phyloP scores from a whole-genome alignment of 345 rosid genomes.

The Euphorbia lathyris region DNA sequence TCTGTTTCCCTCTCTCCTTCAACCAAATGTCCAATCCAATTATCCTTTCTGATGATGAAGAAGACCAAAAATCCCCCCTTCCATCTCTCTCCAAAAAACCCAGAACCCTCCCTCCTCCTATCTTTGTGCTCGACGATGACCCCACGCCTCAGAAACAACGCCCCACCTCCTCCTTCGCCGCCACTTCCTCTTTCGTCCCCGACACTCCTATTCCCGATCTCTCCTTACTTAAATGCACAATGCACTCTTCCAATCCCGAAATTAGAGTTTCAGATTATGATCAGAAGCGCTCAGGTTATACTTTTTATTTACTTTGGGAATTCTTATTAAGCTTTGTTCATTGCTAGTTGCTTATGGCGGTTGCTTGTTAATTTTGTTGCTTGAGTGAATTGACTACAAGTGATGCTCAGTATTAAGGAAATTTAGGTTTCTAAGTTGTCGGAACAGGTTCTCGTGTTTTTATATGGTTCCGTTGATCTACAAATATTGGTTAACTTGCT shows the following conservation, averaged over 20 bases:
- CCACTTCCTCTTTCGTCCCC: conserved; percentile 45
- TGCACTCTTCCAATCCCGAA: conserved; percentile 15
- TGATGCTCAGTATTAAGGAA: not conserved
- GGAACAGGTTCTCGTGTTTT: not conserved
- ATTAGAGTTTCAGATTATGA: conserved; percentile 27
- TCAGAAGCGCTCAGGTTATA: conserved; percentile 32
- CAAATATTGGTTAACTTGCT: not conserved
- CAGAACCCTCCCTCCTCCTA: conserved; percentile 27
- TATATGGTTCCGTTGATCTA: not conserved
- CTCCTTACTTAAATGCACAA: conserved; percentile 39
- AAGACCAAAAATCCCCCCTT: conserved; percentile 34
- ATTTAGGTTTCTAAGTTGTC: not conserved
- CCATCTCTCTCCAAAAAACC: conserved; percentile 39
- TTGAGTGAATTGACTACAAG: not conserved
- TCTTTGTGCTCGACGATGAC: conserved; percentile 53
- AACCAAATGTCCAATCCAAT: conserved; percentile 53
- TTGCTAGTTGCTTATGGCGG: not conserved
- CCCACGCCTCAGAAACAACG: conserved; percentile 50
- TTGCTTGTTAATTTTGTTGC: not conserved
- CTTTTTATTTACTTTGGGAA: not conserved
- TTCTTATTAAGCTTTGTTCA: not conserved
- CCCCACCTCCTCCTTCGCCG: conserved; percentile 19
- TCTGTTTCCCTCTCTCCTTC: too few species aligned
- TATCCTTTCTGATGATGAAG: conserved; percentile 55
- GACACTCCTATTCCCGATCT: conserved; percentile 63